Conservation (phyloP, 192 early-diverging fungal genomes). For the Diversispora epigaea region DNA sequence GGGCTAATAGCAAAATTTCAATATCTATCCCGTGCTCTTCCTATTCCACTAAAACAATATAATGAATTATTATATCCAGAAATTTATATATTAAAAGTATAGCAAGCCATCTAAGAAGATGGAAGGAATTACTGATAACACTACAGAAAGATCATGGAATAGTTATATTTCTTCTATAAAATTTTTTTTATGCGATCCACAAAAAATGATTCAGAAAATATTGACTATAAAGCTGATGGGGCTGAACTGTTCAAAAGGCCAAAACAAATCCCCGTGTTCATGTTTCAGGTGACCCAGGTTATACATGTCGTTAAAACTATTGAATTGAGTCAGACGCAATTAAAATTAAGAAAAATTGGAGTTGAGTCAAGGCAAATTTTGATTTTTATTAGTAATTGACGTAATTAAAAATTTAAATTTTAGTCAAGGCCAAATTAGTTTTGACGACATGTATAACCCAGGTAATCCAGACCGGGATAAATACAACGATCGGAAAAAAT, state of each 20-base stretch:
- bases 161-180: not conserved
- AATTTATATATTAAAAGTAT: conserved; percentile 8
- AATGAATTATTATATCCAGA: not conserved
- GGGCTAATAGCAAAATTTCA: too few species aligned
- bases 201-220: not conserved
- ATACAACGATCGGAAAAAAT: not conserved
- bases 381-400: too few species aligned
- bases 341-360: too few species aligned
- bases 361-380: too few species aligned
- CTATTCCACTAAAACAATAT: too few species aligned
- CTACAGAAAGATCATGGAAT: conserved; percentile 15
- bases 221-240: conserved; percentile 9
- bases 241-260: conserved; percentile 19
- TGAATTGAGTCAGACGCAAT: too few species aligned
- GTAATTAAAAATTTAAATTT: too few species aligned
- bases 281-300: not conserved
- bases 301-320: too few species aligned
- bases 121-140: not conserved
- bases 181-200: conserved; percentile 4
- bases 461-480: not conserved
- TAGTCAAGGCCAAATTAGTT: too few species aligned
- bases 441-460: not conserved
- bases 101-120: not conserved
- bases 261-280: conserved; percentile 7
- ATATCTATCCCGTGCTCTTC: too few species aligned